Evolutionary conservation across 257 asterid genomes (phyloP), one percentile per base, ranked within the genome.

Genomic region (Cruciata laevipes): DNA sequence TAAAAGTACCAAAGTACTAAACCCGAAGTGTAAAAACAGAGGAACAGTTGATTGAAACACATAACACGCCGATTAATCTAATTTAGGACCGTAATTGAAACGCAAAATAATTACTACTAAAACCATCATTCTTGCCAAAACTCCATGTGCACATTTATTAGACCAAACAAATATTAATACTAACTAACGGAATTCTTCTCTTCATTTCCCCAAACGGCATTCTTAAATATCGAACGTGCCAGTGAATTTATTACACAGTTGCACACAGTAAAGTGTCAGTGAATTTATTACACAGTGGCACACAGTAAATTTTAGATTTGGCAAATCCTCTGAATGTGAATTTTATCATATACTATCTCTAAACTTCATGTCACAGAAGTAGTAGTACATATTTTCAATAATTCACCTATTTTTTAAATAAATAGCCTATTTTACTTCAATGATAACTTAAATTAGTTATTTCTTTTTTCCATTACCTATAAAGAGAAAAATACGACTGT

Each of bases 1-100:
- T n/a, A 18, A 65, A 65, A 65, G 42, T 65, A 44, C 42, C 1
- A 47, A 65, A 65, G 37, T 58, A 58, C 35, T 12, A 17, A 58
- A 24, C 62, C n/a, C 31, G 44, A 31, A 44, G 1, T 53, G 53
- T n/a, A 27, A 53, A 53, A 53, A 53, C 60, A 1, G 6, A 17
- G 12, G 5, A 33, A 40, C 57, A 49, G 30, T 10, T 12, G 16
- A 64, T 10, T 12, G 16, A 64, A 9, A 56, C 61, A 56, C 30
- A n/a, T 56, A 32, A 32, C 16, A 56, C 31, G 4, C 53, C 31
- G 14, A 21, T 55, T 20, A 55, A 7, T 49, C n/a, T n/a, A 6
- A 6, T 40, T 24, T 21, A 13, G 23, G 2, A 5, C 33, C 25
- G 27, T 24, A 25, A 65, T 42, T 65, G 38, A 1, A 23, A 13